These are phyloP conservation scores for Penicillium daleae DNA, from an alignment of 495 filamentous ascomycete genomes.

Conservation along the genomic window DNA sequence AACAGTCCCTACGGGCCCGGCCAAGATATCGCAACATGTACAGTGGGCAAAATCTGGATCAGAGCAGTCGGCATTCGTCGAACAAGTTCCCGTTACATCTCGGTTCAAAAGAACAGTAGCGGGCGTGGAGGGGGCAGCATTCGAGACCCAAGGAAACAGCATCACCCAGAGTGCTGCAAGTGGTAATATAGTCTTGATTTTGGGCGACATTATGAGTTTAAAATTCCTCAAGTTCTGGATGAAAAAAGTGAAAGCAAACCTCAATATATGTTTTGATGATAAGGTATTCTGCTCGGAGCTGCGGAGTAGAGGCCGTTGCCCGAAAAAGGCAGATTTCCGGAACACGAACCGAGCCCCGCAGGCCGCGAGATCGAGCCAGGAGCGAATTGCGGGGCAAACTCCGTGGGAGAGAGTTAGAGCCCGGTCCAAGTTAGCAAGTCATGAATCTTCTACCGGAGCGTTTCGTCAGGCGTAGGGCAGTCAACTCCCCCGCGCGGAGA, in stretches of 20 bases:
- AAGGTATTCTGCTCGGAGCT: not conserved
- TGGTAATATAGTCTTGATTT: not conserved
- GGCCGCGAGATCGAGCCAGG: not conserved
- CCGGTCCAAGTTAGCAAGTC: not conserved
- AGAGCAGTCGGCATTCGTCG: not conserved
- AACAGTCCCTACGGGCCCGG: not conserved
- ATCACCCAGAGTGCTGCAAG: not conserved
- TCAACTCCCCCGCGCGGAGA: not conserved
- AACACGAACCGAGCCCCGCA: not conserved
- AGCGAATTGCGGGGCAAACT: not conserved
- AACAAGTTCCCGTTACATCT: not conserved
- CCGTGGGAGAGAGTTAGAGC: not conserved
- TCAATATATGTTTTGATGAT: not conserved
- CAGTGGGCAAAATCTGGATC: not conserved
- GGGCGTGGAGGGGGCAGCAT: not conserved
- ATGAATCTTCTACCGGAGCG: not conserved
- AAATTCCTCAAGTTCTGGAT: not conserved
- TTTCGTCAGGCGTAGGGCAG: not conserved
- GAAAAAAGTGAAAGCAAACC: not conserved
- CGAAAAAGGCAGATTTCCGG: not conserved
- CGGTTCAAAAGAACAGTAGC: not conserved
- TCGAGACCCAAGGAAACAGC: not conserved
- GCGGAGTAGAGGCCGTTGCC: not conserved
- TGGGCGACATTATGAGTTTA: not conserved
- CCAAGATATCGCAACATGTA: not conserved